Evolutionary conservation across 306 rosid genomes (phyloP).

Genomic region (Casuarina cunninghamiana): DNA sequence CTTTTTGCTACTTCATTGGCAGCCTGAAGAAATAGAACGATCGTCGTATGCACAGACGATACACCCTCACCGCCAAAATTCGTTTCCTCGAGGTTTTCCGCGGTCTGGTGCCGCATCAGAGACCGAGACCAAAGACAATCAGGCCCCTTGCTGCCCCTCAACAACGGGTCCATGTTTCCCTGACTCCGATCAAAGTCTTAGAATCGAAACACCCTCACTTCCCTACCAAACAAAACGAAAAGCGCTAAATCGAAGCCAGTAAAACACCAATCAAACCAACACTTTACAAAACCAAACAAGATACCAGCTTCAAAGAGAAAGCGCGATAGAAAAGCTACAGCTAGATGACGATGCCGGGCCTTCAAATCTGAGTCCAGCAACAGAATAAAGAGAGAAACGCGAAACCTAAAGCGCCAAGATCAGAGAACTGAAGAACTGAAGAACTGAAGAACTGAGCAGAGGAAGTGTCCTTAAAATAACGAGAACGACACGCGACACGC

Average conservation of each 20-base stretch:
- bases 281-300: not conserved
- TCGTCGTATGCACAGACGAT: slow-evolving; percentile 85
- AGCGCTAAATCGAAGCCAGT: not conserved
- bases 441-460: not conserved
- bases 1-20: slow-evolving; percentile 94
- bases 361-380: slow-evolving; percentile 23
- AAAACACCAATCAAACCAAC: not conserved
- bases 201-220: slow-evolving; percentile 5
- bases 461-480: not conserved
- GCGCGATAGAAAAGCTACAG: not conserved
- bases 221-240: not conserved
- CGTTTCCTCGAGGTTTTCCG: slow-evolving; percentile 87
- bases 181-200: slow-evolving; percentile 27
- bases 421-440: too few species aligned
- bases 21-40: slow-evolving; percentile 94
- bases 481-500: not conserved
- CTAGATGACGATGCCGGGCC: slow-evolving; percentile 1
- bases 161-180: slow-evolving; percentile 42
- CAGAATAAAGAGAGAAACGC: not conserved
- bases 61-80: slow-evolving; percentile 85
- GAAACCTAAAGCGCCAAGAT: not conserved
- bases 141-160: slow-evolving; percentile 57
- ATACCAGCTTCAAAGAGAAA: too few species aligned
- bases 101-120: slow-evolving; percentile 80
- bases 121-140: slow-evolving; percentile 75